Evolutionary conservation across 2,329 filamentous ascomycete species (phyloP), one percentile per base, ranked within the genome.

Genomic region (Plenodomus biglobosus): DNA sequence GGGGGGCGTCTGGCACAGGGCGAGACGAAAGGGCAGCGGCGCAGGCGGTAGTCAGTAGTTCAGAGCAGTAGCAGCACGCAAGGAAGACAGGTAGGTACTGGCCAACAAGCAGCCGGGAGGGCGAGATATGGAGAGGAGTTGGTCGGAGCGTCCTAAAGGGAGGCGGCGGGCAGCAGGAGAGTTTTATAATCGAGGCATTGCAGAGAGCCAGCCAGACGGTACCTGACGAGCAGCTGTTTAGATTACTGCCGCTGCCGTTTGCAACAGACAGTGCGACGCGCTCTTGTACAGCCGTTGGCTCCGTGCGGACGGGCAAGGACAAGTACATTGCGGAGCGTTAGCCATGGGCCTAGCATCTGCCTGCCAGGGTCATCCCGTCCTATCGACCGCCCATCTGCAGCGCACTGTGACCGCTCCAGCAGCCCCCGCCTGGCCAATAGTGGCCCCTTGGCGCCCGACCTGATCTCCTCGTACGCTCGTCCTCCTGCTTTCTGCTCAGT

Each of bases 211-310:
- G 69, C 50, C 56, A 60, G 65, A 64, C 64, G 68, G 69, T 62
- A 62, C 62, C 61, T 54, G 61, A 58, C 62, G 58, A 58, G 56
- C 64, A 69, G 62, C 61, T 68, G 63, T 68, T n/a, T 73, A 72
- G 66, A 72, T 71, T 71, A 56, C 66, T 65, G 57, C 66, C 64
- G 68, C 66, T 68, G 62, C 66, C 65, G 68, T 72, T 73, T 71
- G 68, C 69, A 70, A 71, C 64, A 64, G 59, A 56, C 61, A 68
- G 64, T 70, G 67, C 68, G 65, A 71, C 69, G 61, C 59, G 61
- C 59, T 65, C 62, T 59, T 66, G 64, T 64, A 68, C 64, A 69
- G 65, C 65, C 67, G 66, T 71, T 70, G 66, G 61, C 62, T 65
- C 66, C 64, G 66, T 67, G 63, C 65, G 68, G 65, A 66, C 68